These are phyloP conservation scores for Penicillium sp. DNA, from an alignment of 2,329 filamentous ascomycete species.

Conservation along the genomic window DNA sequence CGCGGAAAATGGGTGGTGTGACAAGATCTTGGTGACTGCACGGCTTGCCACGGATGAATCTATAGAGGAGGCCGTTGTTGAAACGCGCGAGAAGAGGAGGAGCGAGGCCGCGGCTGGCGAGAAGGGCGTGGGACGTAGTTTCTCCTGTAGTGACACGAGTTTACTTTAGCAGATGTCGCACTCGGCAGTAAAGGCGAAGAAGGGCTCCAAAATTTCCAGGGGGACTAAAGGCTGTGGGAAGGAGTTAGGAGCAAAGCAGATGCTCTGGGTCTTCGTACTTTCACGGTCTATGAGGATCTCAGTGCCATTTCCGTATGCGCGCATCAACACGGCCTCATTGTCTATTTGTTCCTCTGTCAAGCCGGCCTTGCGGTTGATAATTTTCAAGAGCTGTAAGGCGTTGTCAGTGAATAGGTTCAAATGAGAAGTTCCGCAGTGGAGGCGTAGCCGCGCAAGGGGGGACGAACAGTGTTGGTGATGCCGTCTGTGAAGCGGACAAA, in stretches of 20 bases:
- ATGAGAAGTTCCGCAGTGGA: conserved; percentile 1
- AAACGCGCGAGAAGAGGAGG: conserved; percentile 87
- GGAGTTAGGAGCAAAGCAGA: not conserved
- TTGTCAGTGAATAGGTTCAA: conserved; percentile 19
- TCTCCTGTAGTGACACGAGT: conserved; percentile 49
- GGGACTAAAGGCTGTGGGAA: not conserved
- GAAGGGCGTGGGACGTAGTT: conserved; percentile 72
- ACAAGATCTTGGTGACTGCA: conserved; percentile 79
- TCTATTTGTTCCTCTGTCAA: conserved; percentile 75
- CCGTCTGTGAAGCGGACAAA: conserved; percentile 94
- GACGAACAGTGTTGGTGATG: conserved; percentile 85
- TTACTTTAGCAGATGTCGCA: conserved; percentile 36
- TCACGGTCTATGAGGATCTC: conserved; percentile 95
- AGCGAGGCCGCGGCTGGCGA: conserved; percentile 78
- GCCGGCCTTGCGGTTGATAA: conserved; percentile 55
- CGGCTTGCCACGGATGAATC: conserved; percentile 77
- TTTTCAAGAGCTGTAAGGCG: conserved; percentile 49
- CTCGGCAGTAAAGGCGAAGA: conserved; percentile 25
- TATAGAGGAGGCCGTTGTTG: conserved; percentile 92
- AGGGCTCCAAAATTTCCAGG: not conserved
- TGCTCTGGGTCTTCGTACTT: conserved; percentile 55
- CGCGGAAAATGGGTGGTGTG: conserved; percentile 71
- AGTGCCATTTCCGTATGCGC: conserved; percentile 92
- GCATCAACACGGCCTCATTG: conserved; percentile 78
- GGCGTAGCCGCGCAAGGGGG: not conserved